Conservation (phyloP, 768 basidiomycete genomes). For the Tricholomella constricta region DNA sequence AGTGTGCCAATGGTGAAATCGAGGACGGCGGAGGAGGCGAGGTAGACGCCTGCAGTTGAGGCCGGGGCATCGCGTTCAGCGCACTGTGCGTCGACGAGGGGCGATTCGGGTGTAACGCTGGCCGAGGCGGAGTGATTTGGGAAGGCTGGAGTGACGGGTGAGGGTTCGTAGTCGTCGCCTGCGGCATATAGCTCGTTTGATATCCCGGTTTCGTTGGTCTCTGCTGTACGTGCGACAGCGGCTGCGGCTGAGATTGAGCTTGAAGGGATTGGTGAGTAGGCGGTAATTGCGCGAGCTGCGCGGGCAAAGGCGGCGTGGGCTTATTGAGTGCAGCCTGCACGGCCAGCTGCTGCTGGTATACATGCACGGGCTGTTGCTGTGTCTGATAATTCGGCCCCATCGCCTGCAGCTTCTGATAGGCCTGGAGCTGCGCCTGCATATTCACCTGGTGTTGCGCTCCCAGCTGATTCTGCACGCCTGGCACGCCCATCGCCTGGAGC, state of each 20-base stretch:
- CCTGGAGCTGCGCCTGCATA: neutral
- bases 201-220: neutral
- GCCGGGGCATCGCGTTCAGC: conserved; percentile 10
- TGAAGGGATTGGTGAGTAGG: neutral
- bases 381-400: neutral
- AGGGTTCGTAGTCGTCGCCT: neutral
- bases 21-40: neutral
- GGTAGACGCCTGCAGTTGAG: neutral
- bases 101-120: neutral
- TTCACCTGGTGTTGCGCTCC: neutral
- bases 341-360: neutral
- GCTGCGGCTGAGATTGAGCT: neutral
- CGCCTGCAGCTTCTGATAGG: conserved; percentile 18
- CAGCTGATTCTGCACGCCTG: neutral
- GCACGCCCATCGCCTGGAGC: neutral
- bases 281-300: neutral
- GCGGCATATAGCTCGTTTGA: neutral
- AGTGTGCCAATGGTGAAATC: neutral
- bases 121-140: neutral
- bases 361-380: neutral
- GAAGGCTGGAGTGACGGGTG: neutral
- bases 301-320: neutral
- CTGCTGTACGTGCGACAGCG: neutral
- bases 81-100: neutral
- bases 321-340: neutral